A percentile compares a stretch with the other conserved stretches of the same genome.
Conservation (phyloP, 1,284 basidiomycete genomes). For the Jaminaea rosea region DNA sequence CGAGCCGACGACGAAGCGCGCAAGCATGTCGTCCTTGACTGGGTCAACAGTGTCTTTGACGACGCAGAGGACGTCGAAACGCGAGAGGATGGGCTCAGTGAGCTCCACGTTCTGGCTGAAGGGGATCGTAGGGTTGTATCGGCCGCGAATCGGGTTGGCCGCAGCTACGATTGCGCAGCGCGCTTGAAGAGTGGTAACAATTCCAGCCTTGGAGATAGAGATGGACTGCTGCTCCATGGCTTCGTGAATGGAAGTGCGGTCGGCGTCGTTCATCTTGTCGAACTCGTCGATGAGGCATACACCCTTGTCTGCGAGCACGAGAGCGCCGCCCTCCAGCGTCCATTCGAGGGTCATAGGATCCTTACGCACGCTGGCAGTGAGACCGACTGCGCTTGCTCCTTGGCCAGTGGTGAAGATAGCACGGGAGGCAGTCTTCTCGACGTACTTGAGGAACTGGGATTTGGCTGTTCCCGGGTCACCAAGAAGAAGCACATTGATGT, state of each 20-base stretch:
- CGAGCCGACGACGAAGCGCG: constrained; percentile 91
- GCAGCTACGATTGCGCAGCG: constrained; percentile 95
- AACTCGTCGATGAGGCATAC: constrained; percentile 98
- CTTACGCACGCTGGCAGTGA: constrained; percentile 94
- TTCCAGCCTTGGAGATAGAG: constrained; percentile 97
- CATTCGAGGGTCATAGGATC: constrained; percentile 95
- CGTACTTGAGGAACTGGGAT: constrained; percentile 97
- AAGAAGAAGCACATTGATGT: constrained; percentile 90
- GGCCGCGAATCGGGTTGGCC: constrained; percentile 83
- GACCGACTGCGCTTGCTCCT: constrained; percentile 92
- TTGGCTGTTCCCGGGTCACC: constrained; percentile 98
- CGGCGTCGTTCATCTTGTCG: constrained; percentile 98
- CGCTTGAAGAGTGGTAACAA: constrained; percentile 91
- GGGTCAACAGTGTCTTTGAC: constrained; percentile 97
- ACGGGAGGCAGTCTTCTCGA: constrained; percentile 91
- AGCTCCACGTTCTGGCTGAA: constrained; percentile 98
- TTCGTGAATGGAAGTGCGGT: constrained; percentile 86
- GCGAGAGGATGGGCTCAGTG: constrained; percentile 96
- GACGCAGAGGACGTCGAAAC: constrained; percentile 95
- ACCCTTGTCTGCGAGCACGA: constrained; percentile 97
- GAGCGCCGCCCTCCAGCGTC: constrained; percentile 94
- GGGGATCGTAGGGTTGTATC: constrained; percentile 50
- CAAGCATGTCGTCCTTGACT: constrained; percentile 89
- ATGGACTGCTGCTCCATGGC: constrained; percentile 99
- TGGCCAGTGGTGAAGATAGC: constrained; percentile 98